Base-by-base conservation (phyloP, 2,329 filamentous ascomycete genomes). In the Aspergillus ruber region DNA sequence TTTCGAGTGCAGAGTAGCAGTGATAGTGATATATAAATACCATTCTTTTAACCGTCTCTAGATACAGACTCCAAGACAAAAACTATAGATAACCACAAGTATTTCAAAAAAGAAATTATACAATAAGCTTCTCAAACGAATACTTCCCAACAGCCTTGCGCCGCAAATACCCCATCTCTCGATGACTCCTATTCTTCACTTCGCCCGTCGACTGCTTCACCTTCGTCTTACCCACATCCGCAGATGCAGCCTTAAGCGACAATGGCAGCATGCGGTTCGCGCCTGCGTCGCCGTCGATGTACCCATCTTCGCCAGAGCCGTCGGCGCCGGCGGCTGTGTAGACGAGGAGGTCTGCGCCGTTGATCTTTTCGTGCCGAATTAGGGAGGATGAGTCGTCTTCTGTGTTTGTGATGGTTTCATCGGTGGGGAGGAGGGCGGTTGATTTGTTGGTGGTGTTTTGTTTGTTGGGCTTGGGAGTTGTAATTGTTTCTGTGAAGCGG, bases 91-190 rank as follows among this genome's bases (percentile, higher is more conserved):
- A 7, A 18, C n/a, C 6, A 15, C 6, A 27, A 4, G 20, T 4
- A 20, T 20, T 20, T 20, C 20, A 21, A 12, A 29, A 29, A 29
- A 20, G 4, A 27, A 45, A 46, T 45, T 76, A 88, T 59, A 89
- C 73, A 45, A 78, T 68, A 57, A 95, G 83, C 68, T 82, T 81
- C 72, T 95, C 89, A 55, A 91, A 78, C 42, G 86, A 88, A 71
- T 96, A 95, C 56, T 84, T 82, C 47, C 86, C 86, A 52, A 90
- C 85, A 64, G 84, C 84, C 71, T 87, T 86, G 63, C 86, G 88
- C 62, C 86, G 81, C 65, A 94, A 70, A 67, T 86, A 82, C 15
- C 86, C 88, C 49, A 84, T 83, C 71, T 95, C 86, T 66, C 89
- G 77, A 57, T 73, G 75, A 57, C 77, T 89, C 56, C 88, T 80